A percentile compares a stretch with the other conserved stretches of the same genome.
phyloP scores from a whole-genome alignment of 2,329 filamentous ascomycete species.

The Diaporthe sp. region DNA sequence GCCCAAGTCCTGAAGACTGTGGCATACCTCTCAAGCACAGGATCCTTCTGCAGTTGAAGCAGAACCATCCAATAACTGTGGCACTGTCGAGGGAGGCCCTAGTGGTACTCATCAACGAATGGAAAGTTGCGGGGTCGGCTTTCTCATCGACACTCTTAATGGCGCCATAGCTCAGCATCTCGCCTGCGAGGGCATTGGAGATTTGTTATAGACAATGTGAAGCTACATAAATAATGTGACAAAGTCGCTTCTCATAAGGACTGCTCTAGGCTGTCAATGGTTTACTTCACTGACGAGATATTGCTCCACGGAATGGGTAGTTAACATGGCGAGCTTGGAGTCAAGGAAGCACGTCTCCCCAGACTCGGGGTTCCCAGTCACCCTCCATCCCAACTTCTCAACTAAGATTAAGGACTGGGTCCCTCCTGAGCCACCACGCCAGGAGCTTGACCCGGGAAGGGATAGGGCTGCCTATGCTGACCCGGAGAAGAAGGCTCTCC shows the following conservation, averaged over 20 bases:
- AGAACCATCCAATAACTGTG: background rate
- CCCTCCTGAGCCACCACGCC: constrained; percentile 55
- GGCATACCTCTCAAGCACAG: background rate
- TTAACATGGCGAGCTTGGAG: constrained; percentile 57
- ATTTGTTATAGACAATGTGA: too few species aligned
- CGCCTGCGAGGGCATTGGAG: background rate
- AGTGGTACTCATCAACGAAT: background rate
- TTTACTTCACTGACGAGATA: background rate
- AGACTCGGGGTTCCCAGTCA: constrained; percentile 62
- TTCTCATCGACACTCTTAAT: background rate
- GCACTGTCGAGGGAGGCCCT: background rate
- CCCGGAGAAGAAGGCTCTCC: constrained; percentile 58
- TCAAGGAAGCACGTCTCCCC: constrained; percentile 62
- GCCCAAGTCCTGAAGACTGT: background rate
- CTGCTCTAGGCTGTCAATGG: background rate
- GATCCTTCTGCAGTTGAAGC: background rate
- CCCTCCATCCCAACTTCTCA: constrained; percentile 62
- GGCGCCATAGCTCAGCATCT: constrained; percentile 7
- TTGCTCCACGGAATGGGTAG: background rate
- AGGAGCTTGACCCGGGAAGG: constrained; percentile 49
- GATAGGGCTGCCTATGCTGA: constrained; percentile 60
- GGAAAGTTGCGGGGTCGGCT: background rate
- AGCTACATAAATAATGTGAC: background rate
- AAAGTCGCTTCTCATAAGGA: background rate
- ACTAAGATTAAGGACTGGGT: constrained; percentile 57